These are phyloP conservation scores for Acorus gramineus DNA, from an alignment of 106 monocot genomes.

Conservation along the genomic window DNA sequence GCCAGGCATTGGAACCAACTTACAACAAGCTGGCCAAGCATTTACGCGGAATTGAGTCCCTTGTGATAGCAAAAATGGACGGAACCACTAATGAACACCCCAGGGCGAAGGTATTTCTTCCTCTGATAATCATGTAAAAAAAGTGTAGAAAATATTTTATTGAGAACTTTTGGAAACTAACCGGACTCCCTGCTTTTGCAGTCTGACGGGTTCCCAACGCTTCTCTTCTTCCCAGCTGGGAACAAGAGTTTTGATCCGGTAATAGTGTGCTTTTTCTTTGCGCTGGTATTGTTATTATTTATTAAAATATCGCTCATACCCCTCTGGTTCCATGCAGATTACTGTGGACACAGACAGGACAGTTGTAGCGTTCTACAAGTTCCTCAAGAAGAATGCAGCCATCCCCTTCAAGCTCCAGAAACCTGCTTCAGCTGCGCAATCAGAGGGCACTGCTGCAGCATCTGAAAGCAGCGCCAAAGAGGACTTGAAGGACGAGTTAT, in stretches of 20 bases:
- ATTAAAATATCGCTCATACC: no score
- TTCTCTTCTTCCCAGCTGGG: slow-evolving; percentile 94
- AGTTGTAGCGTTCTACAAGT: slow-evolving; percentile 82
- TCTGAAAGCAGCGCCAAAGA: slow-evolving; percentile 5
- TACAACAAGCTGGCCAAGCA: slow-evolving; percentile 95
- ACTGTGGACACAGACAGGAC: slow-evolving; percentile 63
- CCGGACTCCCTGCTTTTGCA: slow-evolving; percentile 9
- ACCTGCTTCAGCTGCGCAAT: slow-evolving; percentile 17
- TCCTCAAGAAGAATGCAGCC: slow-evolving; percentile 75
- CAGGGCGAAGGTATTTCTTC: slow-evolving; percentile 63
- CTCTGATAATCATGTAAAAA: neutral
- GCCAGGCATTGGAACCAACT: slow-evolving; percentile 79
- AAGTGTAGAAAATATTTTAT: neutral
- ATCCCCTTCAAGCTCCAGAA: slow-evolving; percentile 89
- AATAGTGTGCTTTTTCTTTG: slow-evolving; percentile 2
- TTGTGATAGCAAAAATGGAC: slow-evolving; percentile 96
- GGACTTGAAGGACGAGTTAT: slow-evolving; percentile 51
- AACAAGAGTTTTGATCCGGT: slow-evolving; percentile 98
- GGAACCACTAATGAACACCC: slow-evolving; percentile 95
- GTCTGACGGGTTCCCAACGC: slow-evolving; percentile 91
- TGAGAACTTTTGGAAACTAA: no score
- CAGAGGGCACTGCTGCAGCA: slow-evolving; percentile 8
- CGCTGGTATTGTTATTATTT: no score
- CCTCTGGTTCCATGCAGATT: slow-evolving; percentile 13
- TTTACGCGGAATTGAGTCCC: slow-evolving; percentile 56